Percentiles rank a stretch among this genome's conserved stretches.
Evolutionary conservation across 2,329 filamentous ascomycete genomes (phyloP).

Genomic region (Pyricularia sp.): DNA sequence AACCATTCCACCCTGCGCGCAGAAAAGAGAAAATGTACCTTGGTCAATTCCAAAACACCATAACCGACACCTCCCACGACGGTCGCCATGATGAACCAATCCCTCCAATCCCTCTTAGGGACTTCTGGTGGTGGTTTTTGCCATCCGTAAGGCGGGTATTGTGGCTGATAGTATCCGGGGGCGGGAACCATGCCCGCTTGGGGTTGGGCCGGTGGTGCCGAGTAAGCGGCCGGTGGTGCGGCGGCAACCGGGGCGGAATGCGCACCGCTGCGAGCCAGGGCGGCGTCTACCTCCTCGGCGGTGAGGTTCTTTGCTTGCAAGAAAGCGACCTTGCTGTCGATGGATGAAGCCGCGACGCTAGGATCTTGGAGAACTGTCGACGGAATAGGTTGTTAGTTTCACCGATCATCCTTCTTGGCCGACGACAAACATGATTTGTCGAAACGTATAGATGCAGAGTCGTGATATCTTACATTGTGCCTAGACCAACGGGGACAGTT

Average conservation of each 20-base stretch:
- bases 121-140: slow-evolving; percentile 46
- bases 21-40: slow-evolving; percentile 43
- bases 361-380: slow-evolving; percentile 81
- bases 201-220: neutral
- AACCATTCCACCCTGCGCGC: neutral
- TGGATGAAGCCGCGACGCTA: slow-evolving; percentile 76
- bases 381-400: neutral
- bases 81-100: slow-evolving; percentile 99
- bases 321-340: slow-evolving; percentile 89
- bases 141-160: slow-evolving; percentile 43
- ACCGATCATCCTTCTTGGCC: neutral
- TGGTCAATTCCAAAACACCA: slow-evolving; percentile 78
- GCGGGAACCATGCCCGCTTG: slow-evolving; percentile 18
- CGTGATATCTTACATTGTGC: neutral
- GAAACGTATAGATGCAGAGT: neutral
- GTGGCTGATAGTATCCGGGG: slow-evolving; percentile 32
- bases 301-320: slow-evolving; percentile 95
- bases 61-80: slow-evolving; percentile 85
- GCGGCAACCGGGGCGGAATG: slow-evolving; percentile 28
- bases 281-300: slow-evolving; percentile 84
- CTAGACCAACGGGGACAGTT: neutral
- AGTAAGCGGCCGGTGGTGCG: slow-evolving; percentile 29
- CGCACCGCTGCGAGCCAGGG: slow-evolving; percentile 66
- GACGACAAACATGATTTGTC: neutral
- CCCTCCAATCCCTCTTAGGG: slow-evolving; percentile 86